phyloP scores from a whole-genome alignment of 106 monocot species.

The Agapanthus africanus region DNA sequence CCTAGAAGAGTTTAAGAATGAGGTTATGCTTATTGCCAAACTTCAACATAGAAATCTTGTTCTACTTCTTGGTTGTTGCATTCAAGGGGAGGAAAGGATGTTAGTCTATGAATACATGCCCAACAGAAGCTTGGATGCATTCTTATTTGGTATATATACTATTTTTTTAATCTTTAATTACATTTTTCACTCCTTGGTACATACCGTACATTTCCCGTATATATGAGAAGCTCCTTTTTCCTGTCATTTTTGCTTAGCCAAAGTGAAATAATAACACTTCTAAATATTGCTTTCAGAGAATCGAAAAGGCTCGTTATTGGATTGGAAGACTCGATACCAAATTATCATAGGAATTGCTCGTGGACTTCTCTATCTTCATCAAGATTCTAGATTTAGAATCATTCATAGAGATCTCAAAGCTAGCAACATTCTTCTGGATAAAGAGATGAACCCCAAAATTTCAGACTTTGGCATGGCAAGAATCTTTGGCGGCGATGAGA shows the following conservation, averaged over 20 bases:
- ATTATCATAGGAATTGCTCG: conserved; percentile 6
- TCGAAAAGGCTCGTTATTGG: not conserved
- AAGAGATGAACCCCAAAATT: conserved; percentile 10
- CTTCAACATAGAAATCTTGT: conserved; percentile 43
- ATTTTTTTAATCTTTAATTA: not conserved
- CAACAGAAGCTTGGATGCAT: conserved; percentile 3
- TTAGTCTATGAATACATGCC: conserved; percentile 14
- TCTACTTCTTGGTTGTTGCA: conserved; percentile 27
- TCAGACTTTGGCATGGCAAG: conserved; percentile 15
- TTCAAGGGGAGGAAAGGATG: conserved; percentile 13
- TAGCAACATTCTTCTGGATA: conserved; percentile 12
- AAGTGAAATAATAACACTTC: not conserved
- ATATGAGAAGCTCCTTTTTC: not conserved
- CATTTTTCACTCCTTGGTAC: not conserved
- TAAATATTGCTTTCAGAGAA: not conserved
- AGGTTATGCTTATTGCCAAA: conserved; percentile 32
- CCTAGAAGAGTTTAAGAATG: conserved; percentile 27
- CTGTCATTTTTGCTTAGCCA: not conserved
- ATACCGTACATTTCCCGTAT: not conserved
- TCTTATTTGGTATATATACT: conserved; percentile 2
- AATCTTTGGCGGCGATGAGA: not conserved
- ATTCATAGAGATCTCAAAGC: conserved; percentile 18
- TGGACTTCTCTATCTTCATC: conserved; percentile 15
- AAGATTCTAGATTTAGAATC: conserved; percentile 8
- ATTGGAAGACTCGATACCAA: not conserved